A percentile compares a stretch with the other conserved stretches of the same genome.
These are phyloP conservation scores for Fusarium lateritium DNA, from an alignment of 2,329 filamentous ascomycete genomes.

Conservation along the genomic window DNA sequence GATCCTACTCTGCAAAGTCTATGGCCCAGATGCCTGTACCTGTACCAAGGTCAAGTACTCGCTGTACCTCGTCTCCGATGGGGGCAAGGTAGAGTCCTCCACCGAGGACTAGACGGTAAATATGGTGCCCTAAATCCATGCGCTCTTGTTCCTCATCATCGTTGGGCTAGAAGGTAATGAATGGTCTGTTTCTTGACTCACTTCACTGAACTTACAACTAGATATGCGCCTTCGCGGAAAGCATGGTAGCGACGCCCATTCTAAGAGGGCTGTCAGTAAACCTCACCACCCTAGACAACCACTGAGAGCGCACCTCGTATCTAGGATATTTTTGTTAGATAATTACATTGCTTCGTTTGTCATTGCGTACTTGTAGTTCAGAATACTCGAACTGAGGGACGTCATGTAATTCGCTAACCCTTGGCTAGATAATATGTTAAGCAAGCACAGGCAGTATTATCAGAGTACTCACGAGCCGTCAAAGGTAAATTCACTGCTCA, in stretches of 20 bases:
- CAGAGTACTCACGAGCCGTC: neutral
- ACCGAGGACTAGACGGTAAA: constrained; percentile 13
- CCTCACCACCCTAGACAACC: neutral
- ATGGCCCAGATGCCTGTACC: constrained; percentile 34
- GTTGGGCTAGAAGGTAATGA: constrained; percentile 6
- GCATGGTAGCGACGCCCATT: constrained; percentile 30
- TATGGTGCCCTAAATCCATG: constrained; percentile 32
- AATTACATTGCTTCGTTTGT: rapidly evolving
- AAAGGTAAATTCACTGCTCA: neutral
- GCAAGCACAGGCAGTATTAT: rapidly evolving
- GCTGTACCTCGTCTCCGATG: neutral
- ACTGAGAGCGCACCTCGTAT: constrained; percentile 4
- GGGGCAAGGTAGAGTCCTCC: constrained; percentile 30
- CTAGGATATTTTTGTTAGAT: neutral
- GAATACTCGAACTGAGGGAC: constrained; percentile 11
- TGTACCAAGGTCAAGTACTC: constrained; percentile 26
- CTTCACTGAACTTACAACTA: neutral
- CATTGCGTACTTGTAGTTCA: constrained; percentile 23
- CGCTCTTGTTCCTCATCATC: constrained; percentile 29
- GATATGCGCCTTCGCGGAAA: constrained; percentile 19
- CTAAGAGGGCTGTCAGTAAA: neutral
- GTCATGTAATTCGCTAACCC: constrained; percentile 13
- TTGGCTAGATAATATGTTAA: neutral
- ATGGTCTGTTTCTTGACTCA: too few relatives aligned
- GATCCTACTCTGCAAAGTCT: constrained; percentile 29